phyloP scores from a whole-genome alignment of 352 stramenopile species.

The Albugo candida region DNA sequence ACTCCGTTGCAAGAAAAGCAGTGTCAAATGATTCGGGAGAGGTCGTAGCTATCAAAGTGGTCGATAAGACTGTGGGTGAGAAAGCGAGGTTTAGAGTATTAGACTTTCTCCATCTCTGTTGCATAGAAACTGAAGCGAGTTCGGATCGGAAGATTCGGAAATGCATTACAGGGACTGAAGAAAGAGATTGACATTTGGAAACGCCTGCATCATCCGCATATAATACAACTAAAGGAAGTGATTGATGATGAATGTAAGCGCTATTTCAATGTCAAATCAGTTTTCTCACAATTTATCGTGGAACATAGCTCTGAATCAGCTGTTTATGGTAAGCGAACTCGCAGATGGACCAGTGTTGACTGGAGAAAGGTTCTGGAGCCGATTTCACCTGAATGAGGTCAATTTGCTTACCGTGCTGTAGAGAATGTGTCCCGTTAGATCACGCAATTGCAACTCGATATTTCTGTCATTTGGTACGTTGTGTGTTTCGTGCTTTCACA shows the following conservation, averaged over 20 bases:
- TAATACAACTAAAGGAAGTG: slow-evolving; percentile 88
- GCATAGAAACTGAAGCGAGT: slow-evolving; percentile 30
- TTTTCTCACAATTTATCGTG: not conserved
- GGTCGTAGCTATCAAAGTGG: slow-evolving; percentile 48
- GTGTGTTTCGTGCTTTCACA: not conserved
- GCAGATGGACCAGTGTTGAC: slow-evolving; percentile 50
- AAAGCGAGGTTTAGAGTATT: not conserved
- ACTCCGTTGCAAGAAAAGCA: slow-evolving; percentile 47
- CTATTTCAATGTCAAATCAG: not conserved
- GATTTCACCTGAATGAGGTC: not conserved
- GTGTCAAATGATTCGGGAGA: slow-evolving; percentile 46
- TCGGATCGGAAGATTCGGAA: slow-evolving; percentile 45
- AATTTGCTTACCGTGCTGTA: slow-evolving; percentile 5
- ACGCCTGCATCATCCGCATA: slow-evolving; percentile 88
- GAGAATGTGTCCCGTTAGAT: slow-evolving; percentile 40
- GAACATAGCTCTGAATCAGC: slow-evolving; percentile 33
- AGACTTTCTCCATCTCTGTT: not conserved
- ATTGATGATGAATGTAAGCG: slow-evolving; percentile 80
- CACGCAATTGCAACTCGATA: slow-evolving; percentile 39
- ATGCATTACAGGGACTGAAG: slow-evolving; percentile 64
- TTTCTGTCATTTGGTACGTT: slow-evolving; percentile 51
- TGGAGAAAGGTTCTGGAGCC: slow-evolving; percentile 25
- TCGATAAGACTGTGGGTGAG: slow-evolving; percentile 35
- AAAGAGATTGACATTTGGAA: slow-evolving; percentile 95
- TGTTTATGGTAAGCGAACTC: slow-evolving; percentile 74